A percentile compares a stretch with the other conserved stretches of the same genome.
Evolutionary conservation across 352 stramenopile genomes (phyloP).

Genomic region (Aphanomyces astaci): DNA sequence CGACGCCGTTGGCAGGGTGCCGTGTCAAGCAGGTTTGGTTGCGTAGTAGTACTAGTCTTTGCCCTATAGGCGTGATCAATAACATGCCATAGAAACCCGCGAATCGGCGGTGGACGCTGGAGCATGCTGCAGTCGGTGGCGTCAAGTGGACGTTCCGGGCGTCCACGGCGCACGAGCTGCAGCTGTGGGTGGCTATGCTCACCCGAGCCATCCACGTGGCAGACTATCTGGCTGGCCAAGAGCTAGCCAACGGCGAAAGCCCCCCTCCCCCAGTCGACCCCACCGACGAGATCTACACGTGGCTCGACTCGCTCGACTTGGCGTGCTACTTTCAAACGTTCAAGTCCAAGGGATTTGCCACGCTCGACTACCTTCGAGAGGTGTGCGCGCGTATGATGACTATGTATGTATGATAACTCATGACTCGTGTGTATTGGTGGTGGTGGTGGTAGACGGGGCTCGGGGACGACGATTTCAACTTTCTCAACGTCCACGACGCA

Average conservation of each 20-base stretch:
- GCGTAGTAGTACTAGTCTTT: background rate
- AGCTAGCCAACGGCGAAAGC: background rate
- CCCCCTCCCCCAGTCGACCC: slow-evolving; percentile 25
- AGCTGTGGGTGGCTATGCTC: slow-evolving; percentile 18
- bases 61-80: background rate
- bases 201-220: slow-evolving; percentile 9
- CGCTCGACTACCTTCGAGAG: slow-evolving; percentile 81
- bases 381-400: slow-evolving; percentile 27
- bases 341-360: slow-evolving; percentile 67
- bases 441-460: slow-evolving; percentile 53
- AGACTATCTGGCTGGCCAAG: background rate
- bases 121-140: background rate
- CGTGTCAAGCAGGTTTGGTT: background rate
- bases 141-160: slow-evolving; percentile 19
- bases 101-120: slow-evolving; percentile 9
- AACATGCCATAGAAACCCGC: slow-evolving; percentile 13
- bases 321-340: slow-evolving; percentile 56
- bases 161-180: slow-evolving; percentile 9
- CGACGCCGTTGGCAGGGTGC: background rate
- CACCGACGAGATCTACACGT: slow-evolving; percentile 61
- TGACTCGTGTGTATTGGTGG: background rate
- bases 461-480: slow-evolving; percentile 79
- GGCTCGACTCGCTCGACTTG: slow-evolving; percentile 54
- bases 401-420: background rate
- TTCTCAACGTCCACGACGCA: slow-evolving; percentile 65